Base-by-base conservation (phyloP, 805 yeast species). In the Kluyveromyces starmeri region DNA sequence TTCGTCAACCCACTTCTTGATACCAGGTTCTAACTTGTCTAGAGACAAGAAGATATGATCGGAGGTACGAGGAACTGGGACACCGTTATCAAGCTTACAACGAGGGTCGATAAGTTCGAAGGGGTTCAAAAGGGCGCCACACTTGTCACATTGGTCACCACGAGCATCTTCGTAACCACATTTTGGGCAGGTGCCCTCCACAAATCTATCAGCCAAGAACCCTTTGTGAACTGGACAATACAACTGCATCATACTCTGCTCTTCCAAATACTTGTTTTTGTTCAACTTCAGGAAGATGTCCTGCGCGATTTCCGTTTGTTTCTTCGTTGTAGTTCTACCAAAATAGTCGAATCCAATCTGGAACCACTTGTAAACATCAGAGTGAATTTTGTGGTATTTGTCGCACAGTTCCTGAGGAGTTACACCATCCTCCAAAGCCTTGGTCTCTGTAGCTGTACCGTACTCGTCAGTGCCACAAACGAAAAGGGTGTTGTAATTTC, bases 401-500 rank as follows among this genome's bases (percentile, higher is more conserved):
- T 81, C 85, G 70, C 97, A 92, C 48, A 92, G 68, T 56, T 85
- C 80, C 49, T 74, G 67, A 32, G 99, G 98, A 3, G 94, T 72
- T 40, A 83, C 81, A 27, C 81, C 78, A 54, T 92, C 98, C 58
- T 89, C 97, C 33, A 92, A 64, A 8, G 98, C 98, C 64, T 89
- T 92, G 19, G 98, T 92, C 62, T 92, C 99, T 11, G 98, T 92
- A 30, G 99, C 99, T 38, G 99, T 92, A 58, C 99, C 99, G 58
- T 92, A 92, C 64, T 92, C 99, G 58, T 92, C 99, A 24, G 98
- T 92, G 64, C 99, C 99, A 62, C 98, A 86, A 38, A 92, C 64
- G 53, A 67, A 92, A 44, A 92, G 65, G 14, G 95, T 69, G 58
- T 88, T 92, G 64, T 80, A 79, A 59, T 85, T 83, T 67, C 96